Evolutionary conservation across 2,329 filamentous ascomycete species (phyloP).

Genomic region (Hawksworthiomyces lignivorus): DNA sequence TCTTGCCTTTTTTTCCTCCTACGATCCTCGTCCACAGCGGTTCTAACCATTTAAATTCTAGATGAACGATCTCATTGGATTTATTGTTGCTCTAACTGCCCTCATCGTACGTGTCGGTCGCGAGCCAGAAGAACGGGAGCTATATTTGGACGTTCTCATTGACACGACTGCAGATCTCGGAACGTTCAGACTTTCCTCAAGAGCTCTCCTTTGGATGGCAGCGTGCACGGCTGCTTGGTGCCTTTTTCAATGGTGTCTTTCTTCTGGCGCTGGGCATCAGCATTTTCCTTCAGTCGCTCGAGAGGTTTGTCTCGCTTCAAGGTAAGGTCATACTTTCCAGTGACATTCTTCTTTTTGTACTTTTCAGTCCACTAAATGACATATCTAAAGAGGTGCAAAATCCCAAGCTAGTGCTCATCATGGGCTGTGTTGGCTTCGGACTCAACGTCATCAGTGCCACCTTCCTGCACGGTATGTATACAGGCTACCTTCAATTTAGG

Average conservation of each 20-base stretch:
- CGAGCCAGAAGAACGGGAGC: neutral
- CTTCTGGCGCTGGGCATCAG: slow-evolving; percentile 64
- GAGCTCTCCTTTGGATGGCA: slow-evolving; percentile 69
- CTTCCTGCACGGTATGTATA: slow-evolving; percentile 54
- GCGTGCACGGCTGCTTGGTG: slow-evolving; percentile 62
- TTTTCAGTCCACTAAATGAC: neutral
- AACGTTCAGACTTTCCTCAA: slow-evolving; percentile 47
- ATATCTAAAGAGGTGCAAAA: slow-evolving; percentile 45
- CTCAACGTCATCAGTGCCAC: slow-evolving; percentile 60
- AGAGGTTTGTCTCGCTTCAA: slow-evolving; percentile 55
- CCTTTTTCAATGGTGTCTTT: slow-evolving; percentile 76
- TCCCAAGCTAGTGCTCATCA: slow-evolving; percentile 58
- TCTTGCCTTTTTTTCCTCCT: too few species aligned
- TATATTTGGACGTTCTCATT: too few species aligned
- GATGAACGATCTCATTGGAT: slow-evolving; percentile 65
- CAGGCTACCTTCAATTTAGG: too few species aligned
- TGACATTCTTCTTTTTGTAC: neutral
- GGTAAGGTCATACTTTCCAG: slow-evolving; percentile 28
- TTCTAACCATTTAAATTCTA: slow-evolving; percentile 59
- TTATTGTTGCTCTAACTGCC: slow-evolving; percentile 58
- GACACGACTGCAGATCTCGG: slow-evolving; percentile 45
- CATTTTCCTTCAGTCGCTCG: slow-evolving; percentile 65
- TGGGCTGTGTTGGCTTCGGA: slow-evolving; percentile 58
- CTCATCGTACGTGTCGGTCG: slow-evolving; percentile 41
- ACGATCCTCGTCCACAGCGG: slow-evolving; percentile 47